Evolutionary conservation across 2,329 filamentous ascomycete species (phyloP).

Genomic region (Cordyceps fumosorosea): DNA sequence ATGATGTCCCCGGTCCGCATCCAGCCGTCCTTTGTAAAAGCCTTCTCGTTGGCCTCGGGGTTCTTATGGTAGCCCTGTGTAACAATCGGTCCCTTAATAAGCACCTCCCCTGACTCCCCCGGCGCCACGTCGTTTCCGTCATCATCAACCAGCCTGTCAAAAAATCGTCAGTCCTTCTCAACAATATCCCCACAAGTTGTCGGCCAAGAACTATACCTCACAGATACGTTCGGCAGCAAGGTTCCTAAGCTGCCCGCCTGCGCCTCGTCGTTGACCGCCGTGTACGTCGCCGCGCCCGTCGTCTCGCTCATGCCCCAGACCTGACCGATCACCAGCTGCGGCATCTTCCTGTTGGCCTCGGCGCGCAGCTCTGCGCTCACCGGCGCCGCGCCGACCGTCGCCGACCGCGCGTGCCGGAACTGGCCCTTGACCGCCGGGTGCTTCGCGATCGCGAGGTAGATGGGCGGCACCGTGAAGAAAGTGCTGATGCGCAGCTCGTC

Average conservation of each 20-base stretch:
- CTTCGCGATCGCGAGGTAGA: slow-evolving; percentile 54
- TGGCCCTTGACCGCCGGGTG: slow-evolving; percentile 48
- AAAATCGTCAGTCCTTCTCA: no score
- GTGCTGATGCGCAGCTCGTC: slow-evolving; percentile 43
- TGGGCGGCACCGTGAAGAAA: slow-evolving; percentile 55
- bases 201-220: slow-evolving; percentile 19
- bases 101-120: slow-evolving; percentile 51
- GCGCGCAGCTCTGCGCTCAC: slow-evolving; percentile 48
- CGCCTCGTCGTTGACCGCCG: slow-evolving; percentile 33
- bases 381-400: slow-evolving; percentile 49
- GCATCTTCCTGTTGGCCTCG: slow-evolving; percentile 43
- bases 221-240: slow-evolving; percentile 22
- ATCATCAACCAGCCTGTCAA: slow-evolving; percentile 31
- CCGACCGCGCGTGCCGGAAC: slow-evolving; percentile 42
- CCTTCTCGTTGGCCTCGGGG: slow-evolving; percentile 53
- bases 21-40: slow-evolving; percentile 50
- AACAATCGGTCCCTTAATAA: slow-evolving; percentile 64
- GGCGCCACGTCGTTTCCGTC: slow-evolving; percentile 31
- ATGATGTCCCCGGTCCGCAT: slow-evolving; percentile 79
- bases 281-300: slow-evolving; percentile 39
- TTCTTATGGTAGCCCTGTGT: slow-evolving; percentile 69
- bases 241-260: slow-evolving; percentile 39
- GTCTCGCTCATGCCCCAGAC: slow-evolving; percentile 56
- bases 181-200: background rate
- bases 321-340: slow-evolving; percentile 38